Base-by-base conservation (phyloP, 305 asterid genomes). In the Solanum hybrid region DNA sequence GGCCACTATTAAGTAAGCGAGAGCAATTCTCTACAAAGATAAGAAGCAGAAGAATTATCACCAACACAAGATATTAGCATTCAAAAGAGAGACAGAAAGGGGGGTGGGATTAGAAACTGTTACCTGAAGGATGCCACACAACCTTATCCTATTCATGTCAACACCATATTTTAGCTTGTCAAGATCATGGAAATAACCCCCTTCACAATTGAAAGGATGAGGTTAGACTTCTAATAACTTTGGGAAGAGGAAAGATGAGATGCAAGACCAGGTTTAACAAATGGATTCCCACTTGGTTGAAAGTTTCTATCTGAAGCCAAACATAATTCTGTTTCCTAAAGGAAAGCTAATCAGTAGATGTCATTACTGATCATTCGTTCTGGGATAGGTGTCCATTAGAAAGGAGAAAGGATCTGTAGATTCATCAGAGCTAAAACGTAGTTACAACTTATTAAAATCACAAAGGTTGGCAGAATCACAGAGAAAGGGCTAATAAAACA, bases 81-180 rank as follows among this genome's bases (percentile, higher is more conserved):
- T 36, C 78, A 89, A 11, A 24, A 61, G 67, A 35, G 29, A 89
- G 81, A 90, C 46, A 33, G 29, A 57, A 85, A 76, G 74, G 39
- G 35, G 36, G 87, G 11, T 18, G 31, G 42, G 37, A 89, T 90
- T 37, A 87, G 89, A 37, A 8, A 20, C 35, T 46, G 83, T 83
- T 90, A 95, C 98, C 98, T 96, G 98, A 89, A 96, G 96, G 87
- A 96, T 96, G 82, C 98, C 98, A 89, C 96, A 95, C 96, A 95
- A 96, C 91, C 98, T 92, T 78, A 95, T 96, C 90, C 36, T 89
- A 92, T 91, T 95, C 95, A 96, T 92, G 92, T 96, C 95, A 86
- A 96, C 96, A 35, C 98, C 97, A 86, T 94, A 95, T 11, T 95
- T 92, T 64, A 96, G 94, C 79, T 94, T 91, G 91, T 94, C 98